A percentile compares a stretch with the other conserved stretches of the same genome.
Conservation (phyloP, 1,284 basidiomycete species). For the Ganoderma boninense region DNA sequence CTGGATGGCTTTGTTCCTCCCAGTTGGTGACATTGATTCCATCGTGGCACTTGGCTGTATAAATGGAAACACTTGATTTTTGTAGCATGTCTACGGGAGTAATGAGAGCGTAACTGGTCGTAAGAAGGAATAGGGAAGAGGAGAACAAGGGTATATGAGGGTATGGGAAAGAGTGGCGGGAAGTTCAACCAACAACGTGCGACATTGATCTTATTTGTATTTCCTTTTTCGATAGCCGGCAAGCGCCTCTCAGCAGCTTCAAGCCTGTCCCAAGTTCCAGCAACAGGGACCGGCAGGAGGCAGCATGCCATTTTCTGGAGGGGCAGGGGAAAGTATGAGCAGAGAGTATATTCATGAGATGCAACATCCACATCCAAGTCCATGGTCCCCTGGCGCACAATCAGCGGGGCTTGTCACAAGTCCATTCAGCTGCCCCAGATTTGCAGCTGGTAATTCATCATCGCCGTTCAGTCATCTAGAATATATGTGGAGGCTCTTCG, state of each 20-base stretch:
- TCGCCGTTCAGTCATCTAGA: neutral
- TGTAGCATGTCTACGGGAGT: slow-evolving; percentile 12
- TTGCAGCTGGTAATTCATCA: neutral
- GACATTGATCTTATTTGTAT: neutral
- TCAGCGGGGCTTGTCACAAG: slow-evolving; percentile 8
- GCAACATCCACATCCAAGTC: too few relatives aligned
- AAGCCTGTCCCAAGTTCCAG: too few relatives aligned
- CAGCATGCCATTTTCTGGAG: too few relatives aligned
- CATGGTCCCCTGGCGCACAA: too few relatives aligned
- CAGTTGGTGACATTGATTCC: slow-evolving; percentile 16
- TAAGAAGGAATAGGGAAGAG: slow-evolving; percentile 3
- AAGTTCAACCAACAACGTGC: neutral
- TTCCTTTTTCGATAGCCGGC: neutral
- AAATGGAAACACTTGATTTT: slow-evolving; percentile 12
- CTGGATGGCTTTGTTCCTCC: slow-evolving; percentile 17
- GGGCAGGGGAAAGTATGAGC: too few relatives aligned
- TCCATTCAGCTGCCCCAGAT: neutral
- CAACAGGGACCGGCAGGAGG: too few relatives aligned
- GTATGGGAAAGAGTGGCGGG: neutral
- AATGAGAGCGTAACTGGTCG: neutral
- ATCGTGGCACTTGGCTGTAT: slow-evolving; percentile 18
- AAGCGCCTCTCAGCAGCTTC: neutral
- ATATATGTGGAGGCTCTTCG: neutral
- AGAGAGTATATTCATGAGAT: too few relatives aligned
- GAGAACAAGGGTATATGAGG: neutral